Evolutionary conservation across 208 protist species (phyloP).

Genomic region (Acanthamoeba castellanii): DNA sequence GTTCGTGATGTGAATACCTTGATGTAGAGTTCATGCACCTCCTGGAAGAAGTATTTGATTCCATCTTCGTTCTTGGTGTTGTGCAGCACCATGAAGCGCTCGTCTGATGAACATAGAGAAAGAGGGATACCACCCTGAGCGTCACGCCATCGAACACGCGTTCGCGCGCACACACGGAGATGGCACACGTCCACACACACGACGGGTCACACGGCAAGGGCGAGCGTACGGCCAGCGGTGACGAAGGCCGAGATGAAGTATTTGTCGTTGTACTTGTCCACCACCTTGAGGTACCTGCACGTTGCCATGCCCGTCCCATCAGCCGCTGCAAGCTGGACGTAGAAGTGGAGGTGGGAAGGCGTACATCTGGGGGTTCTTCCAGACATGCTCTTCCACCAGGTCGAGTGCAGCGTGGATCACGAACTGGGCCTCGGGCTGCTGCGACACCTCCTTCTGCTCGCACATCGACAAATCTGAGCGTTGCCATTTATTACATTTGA

Average conservation of each 20-base stretch:
- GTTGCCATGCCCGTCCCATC: no score
- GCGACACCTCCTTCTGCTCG: constrained; percentile 14
- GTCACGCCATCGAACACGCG: no score
- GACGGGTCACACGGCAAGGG: neutral
- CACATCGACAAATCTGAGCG: neutral
- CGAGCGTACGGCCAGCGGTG: constrained; percentile 37
- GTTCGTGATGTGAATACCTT: neutral
- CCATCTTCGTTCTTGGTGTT: constrained; percentile 71
- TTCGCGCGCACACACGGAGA: no score
- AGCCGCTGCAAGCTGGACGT: neutral
- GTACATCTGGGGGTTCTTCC: constrained; percentile 66
- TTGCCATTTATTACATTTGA: no score
- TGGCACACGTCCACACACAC: no score
- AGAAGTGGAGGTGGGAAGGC: neutral
- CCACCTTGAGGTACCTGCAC: constrained; percentile 62
- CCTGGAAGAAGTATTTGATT: constrained; percentile 70
- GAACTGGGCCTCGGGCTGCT: constrained; percentile 45
- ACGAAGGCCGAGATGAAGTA: constrained; percentile 70
- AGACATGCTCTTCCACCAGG: constrained; percentile 51
- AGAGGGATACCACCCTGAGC: neutral
- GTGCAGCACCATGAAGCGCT: constrained; percentile 67
- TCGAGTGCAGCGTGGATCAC: constrained; percentile 61
- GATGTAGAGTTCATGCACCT: constrained; percentile 66
- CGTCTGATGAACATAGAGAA: neutral
- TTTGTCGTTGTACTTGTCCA: constrained; percentile 72